Percentiles rank a stretch among this genome's conserved stretches.
These are phyloP conservation scores for Kuraishia floccosa DNA, from an alignment of 805 yeast genomes.

Conservation along the genomic window DNA sequence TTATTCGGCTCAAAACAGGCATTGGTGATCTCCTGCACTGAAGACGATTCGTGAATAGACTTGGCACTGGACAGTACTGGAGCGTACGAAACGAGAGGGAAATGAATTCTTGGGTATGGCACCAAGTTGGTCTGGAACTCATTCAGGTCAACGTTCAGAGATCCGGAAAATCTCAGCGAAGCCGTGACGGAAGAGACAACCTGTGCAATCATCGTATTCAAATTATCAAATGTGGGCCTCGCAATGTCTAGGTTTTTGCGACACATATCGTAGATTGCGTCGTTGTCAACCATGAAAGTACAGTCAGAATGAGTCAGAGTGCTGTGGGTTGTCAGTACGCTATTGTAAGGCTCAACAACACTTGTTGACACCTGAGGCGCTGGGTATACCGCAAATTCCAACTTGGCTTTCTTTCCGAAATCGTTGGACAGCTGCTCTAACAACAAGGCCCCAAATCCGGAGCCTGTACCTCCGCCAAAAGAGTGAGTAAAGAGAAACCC, in stretches of 20 bases:
- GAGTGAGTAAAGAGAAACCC: slow-evolving; percentile 91
- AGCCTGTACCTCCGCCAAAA: slow-evolving; percentile 94
- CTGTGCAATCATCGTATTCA: slow-evolving; percentile 83
- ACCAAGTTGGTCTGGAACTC: slow-evolving; percentile 93
- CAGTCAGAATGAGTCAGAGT: slow-evolving; percentile 92
- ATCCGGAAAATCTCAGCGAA: slow-evolving; percentile 84
- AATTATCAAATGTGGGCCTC: slow-evolving; percentile 69
- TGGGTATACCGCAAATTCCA: slow-evolving; percentile 91
- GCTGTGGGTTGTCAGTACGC: slow-evolving; percentile 85
- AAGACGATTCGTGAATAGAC: slow-evolving; percentile 82
- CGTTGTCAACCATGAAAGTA: slow-evolving; percentile 93
- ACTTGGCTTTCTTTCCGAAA: slow-evolving; percentile 84
- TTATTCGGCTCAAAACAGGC: slow-evolving; percentile 91
- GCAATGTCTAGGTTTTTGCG: slow-evolving; percentile 79
- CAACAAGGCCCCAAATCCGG: slow-evolving; percentile 82
- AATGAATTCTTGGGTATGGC: slow-evolving; percentile 92
- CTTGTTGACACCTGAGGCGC: slow-evolving; percentile 89
- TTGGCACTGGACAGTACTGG: slow-evolving; percentile 77
- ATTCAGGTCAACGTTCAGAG: slow-evolving; percentile 83
- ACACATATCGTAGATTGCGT: slow-evolving; percentile 91
- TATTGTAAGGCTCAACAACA: slow-evolving; percentile 90
- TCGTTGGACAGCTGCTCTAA: slow-evolving; percentile 77
- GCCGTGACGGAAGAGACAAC: slow-evolving; percentile 92
- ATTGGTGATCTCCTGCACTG: slow-evolving; percentile 81
- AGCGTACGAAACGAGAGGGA: slow-evolving; percentile 90